These are phyloP conservation scores for Ceratobasidium sp. DNA, from an alignment of 1,284 basidiomycete genomes.

Conservation along the genomic window DNA sequence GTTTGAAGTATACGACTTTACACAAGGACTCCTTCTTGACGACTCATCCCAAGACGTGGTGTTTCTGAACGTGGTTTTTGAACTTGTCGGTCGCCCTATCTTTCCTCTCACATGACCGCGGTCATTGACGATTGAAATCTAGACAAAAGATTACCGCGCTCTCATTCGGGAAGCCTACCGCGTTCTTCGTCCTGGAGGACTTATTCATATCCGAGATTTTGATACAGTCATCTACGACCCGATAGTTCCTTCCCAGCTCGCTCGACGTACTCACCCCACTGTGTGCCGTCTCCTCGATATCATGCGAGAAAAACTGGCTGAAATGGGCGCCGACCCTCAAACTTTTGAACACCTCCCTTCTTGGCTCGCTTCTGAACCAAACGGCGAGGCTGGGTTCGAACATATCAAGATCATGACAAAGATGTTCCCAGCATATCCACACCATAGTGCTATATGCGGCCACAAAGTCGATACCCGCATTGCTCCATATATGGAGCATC, in stretches of 20 bases:
- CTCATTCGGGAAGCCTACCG: conserved; percentile 27
- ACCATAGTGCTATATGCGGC: conserved; percentile 1
- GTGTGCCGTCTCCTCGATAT: not conserved
- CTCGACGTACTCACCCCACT: not conserved
- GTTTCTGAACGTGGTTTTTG: conserved; percentile 11
- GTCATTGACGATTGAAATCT: not conserved
- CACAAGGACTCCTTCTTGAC: not conserved
- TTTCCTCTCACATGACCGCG: not conserved
- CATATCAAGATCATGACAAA: not conserved
- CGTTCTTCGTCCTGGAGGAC: conserved; percentile 26
- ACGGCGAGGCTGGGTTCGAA: conserved; percentile 17
- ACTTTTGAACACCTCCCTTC: conserved; percentile 4
- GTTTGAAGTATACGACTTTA: conserved; percentile 28
- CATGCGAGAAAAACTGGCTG: not conserved
- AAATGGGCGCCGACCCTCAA: conserved; percentile 13
- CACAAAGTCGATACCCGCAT: conserved; percentile 19
- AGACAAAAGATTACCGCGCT: conserved; percentile 31
- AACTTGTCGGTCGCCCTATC: conserved; percentile 10
- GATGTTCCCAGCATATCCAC: conserved; percentile 23
- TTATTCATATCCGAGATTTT: conserved; percentile 26
- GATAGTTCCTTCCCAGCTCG: not conserved
- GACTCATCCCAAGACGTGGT: conserved; percentile 25
- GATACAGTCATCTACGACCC: conserved; percentile 9
- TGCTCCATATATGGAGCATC: conserved; percentile 1
- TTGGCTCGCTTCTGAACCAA: conserved; percentile 16